These are phyloP conservation scores for Benincasa hispida DNA, from an alignment of 306 rosid genomes.

Conservation along the genomic window DNA sequence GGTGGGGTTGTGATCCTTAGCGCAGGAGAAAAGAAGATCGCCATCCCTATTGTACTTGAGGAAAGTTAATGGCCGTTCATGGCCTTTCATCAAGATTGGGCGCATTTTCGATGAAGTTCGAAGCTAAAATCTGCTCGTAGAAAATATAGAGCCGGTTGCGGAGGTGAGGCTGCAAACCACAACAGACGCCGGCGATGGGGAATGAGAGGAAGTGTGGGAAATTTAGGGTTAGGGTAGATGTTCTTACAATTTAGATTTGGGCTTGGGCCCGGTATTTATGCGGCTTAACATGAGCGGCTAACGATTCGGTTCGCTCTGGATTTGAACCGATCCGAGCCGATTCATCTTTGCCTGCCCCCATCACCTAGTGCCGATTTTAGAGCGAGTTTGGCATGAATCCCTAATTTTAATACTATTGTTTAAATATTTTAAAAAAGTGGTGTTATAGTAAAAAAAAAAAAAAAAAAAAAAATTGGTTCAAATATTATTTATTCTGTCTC, in stretches of 20 bases:
- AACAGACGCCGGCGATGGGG: neutral
- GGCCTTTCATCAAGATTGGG: slow-evolving; percentile 97
- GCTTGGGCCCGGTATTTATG: neutral
- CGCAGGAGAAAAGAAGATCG: slow-evolving; percentile 80
- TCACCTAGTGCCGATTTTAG: too few relatives aligned
- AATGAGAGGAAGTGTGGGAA: neutral
- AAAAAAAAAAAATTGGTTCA: too few relatives aligned
- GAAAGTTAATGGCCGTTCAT: slow-evolving; percentile 87
- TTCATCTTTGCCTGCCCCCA: neutral
- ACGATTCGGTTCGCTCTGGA: too few relatives aligned
- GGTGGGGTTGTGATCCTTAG: slow-evolving; percentile 78
- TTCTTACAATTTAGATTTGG: neutral
- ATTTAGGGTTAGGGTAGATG: neutral
- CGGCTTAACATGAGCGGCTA: neutral
- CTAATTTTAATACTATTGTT: too few relatives aligned
- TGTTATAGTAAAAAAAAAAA: too few relatives aligned
- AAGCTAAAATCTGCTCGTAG: neutral
- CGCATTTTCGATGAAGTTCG: slow-evolving; percentile 33
- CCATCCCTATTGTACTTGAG: slow-evolving; percentile 83
- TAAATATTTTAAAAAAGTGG: too few relatives aligned
- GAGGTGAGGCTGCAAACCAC: neutral
- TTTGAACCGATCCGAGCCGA: neutral
- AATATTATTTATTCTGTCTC: too few relatives aligned
- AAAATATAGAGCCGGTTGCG: neutral
- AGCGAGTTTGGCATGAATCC: too few relatives aligned